Evolutionary conservation across 495 filamentous ascomycete species (phyloP), one percentile per base, ranked within the genome.

Genomic region (Penicillium taxi): DNA sequence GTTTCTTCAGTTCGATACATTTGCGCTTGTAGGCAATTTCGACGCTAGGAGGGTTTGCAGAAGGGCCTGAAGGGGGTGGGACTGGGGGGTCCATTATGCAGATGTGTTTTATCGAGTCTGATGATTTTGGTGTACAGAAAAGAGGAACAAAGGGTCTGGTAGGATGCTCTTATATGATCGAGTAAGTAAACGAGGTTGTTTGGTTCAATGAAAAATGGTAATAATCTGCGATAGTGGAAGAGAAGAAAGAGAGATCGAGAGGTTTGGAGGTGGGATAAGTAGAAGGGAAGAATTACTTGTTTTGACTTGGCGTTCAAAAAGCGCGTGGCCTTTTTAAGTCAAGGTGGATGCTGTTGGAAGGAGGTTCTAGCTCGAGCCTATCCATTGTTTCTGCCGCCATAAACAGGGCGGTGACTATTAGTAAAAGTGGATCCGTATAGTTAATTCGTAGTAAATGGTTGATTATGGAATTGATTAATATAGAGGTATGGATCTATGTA

Each of bases 21-120:
- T 99, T 99, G 50, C 81, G 77, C 49, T 90, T 86, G 65, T 99
- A 99, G 37, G 90, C 88, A 52, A 85, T 80, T 63, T 99, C 93
- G 28, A 96, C 86, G 19, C 89, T 94, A 13, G 91, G 89, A 9
- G 91, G 87, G 46, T 70, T 70, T 21, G 58, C 42, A 16, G 61
- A 47, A 6, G 56, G 47, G 17, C 37, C 12, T 29, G 59, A 47
- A 22, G 50, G 43, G 19, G 48, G 32, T 22, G 41, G 46, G 35
- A 51, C 23, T 15, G n/a, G n/a, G n/a, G n/a, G n/a, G n/a, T 63
- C 60, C 60, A 64, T 64, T 47, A 34, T 53, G 51, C 17, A 13
- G 6, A 14, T 29, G 23, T 22, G 35, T n/a, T n/a, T n/a, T n/a
- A n/a, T n/a, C n/a, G 29, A 18, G 5, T 14, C 15, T 18, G 13